These are phyloP conservation scores for Russula vinacea DNA, from an alignment of 768 basidiomycete genomes.

Conservation along the genomic window DNA sequence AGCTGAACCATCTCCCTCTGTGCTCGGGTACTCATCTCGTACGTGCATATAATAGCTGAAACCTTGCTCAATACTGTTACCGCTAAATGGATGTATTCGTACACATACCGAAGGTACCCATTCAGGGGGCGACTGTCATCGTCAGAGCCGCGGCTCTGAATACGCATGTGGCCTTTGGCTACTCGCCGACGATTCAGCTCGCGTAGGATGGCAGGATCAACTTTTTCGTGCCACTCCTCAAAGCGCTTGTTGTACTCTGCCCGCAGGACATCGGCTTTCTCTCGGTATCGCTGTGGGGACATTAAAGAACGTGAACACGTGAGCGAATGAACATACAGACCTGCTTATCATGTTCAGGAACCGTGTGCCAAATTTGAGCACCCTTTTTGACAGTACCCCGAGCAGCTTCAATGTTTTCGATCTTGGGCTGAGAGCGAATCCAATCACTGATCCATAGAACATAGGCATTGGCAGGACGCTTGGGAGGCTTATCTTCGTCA, in stretches of 20 bases:
- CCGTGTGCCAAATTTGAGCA: slow-evolving; percentile 3
- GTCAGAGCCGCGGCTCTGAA: neutral
- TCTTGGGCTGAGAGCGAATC: slow-evolving; percentile 11
- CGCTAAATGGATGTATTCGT: neutral
- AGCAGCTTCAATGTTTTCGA: rapidly evolving
- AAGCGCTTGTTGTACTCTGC: neutral
- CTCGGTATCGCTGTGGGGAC: slow-evolving; percentile 9
- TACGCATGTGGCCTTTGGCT: neutral
- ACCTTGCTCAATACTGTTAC: neutral
- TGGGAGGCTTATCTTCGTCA: slow-evolving; percentile 4
- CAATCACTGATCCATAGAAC: neutral
- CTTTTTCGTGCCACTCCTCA: slow-evolving; percentile 16
- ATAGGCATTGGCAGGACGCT: neutral
- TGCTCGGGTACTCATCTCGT: neutral
- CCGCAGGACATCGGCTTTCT: neutral
- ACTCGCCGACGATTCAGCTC: slow-evolving; percentile 23
- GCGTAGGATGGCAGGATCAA: slow-evolving; percentile 12
- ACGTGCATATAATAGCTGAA: neutral
- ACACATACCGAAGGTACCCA: slow-evolving; percentile 12
- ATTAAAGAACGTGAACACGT: neutral
- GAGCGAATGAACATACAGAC: neutral
- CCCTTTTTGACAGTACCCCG: neutral
- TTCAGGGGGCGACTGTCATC: neutral
- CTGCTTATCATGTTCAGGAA: slow-evolving; percentile 26
- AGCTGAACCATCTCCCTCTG: neutral